phyloP scores from a whole-genome alignment of 352 stramenopile species.

The Phytophthora syringae region DNA sequence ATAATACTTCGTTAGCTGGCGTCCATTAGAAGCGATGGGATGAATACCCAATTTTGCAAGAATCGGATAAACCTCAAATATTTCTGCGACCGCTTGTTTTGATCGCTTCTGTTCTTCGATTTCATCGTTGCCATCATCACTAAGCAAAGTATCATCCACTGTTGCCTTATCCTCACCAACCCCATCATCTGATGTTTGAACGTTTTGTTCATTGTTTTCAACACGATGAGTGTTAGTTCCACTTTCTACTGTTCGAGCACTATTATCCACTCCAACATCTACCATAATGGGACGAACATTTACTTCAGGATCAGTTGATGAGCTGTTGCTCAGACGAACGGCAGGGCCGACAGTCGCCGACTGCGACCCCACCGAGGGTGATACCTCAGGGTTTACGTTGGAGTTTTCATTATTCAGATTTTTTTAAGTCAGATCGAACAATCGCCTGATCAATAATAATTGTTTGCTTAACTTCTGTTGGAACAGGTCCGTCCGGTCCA shows the following conservation, averaged over 20 bases:
- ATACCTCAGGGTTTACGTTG: too few species aligned
- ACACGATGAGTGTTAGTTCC: too few species aligned
- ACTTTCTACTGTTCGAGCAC: too few species aligned
- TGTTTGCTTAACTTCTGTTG: too few species aligned
- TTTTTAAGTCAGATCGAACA: too few species aligned
- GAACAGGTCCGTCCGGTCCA: too few species aligned
- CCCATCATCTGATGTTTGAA: not conserved
- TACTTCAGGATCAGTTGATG: too few species aligned
- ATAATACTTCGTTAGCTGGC: constrained; percentile 19
- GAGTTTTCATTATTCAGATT: too few species aligned
- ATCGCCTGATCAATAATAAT: too few species aligned
- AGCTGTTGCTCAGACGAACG: too few species aligned
- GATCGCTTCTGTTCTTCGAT: constrained; percentile 2
- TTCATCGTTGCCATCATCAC: not conserved
- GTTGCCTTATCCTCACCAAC: not conserved
- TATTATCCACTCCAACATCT: not conserved
- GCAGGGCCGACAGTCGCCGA: too few species aligned
- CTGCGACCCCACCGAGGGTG: too few species aligned
- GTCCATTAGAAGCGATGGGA: constrained; percentile 8
- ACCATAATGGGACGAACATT: not conserved
- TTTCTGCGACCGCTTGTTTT: constrained; percentile 8
- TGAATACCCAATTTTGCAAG: constrained; percentile 14
- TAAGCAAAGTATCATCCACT: not conserved
- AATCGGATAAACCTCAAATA: constrained; percentile 23
- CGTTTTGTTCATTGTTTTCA: not conserved